phyloP scores from a whole-genome alignment of 2,329 filamentous ascomycete genomes.

The Metarhizium anisopliae region DNA sequence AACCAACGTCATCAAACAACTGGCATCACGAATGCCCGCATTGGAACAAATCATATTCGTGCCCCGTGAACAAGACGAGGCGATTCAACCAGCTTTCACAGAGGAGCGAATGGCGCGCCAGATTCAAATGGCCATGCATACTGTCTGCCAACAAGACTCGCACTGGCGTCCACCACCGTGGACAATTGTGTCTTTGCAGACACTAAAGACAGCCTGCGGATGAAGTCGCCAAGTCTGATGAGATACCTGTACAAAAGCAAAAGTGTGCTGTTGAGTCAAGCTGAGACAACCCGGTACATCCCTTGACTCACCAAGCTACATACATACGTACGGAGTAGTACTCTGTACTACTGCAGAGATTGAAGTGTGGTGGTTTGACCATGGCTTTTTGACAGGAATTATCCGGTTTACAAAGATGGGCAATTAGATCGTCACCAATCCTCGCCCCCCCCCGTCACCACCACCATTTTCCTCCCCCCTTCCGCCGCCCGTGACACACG shows the following conservation, averaged over 20 bases:
- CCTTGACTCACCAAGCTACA: not conserved
- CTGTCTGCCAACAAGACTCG: conserved; percentile 20
- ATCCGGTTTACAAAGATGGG: not conserved
- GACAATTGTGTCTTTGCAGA: conserved; percentile 23
- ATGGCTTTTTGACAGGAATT: not conserved
- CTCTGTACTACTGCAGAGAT: not conserved
- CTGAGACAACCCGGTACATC: not conserved
- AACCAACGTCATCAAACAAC: conserved; percentile 28
- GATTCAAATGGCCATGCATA: conserved; percentile 25
- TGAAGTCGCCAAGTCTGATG: not conserved
- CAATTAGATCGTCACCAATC: not conserved
- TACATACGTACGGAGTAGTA: not conserved
- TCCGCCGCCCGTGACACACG: too few species aligned
- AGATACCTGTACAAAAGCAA: not conserved
- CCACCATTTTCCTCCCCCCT: too few species aligned
- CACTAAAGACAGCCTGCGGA: conserved; percentile 3
- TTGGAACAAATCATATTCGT: conserved; percentile 36
- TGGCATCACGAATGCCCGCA: conserved; percentile 27
- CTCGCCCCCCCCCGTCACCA: too few species aligned
- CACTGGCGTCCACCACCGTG: conserved; percentile 27
- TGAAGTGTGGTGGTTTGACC: not conserved
- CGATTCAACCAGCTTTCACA: conserved; percentile 19
- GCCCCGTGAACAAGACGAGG: conserved; percentile 26
- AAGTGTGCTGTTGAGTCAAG: not conserved
- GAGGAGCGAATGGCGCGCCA: conserved; percentile 27